Conservation (phyloP, 2,329 filamentous ascomycete species). For the Periglandula ipomoeae region DNA sequence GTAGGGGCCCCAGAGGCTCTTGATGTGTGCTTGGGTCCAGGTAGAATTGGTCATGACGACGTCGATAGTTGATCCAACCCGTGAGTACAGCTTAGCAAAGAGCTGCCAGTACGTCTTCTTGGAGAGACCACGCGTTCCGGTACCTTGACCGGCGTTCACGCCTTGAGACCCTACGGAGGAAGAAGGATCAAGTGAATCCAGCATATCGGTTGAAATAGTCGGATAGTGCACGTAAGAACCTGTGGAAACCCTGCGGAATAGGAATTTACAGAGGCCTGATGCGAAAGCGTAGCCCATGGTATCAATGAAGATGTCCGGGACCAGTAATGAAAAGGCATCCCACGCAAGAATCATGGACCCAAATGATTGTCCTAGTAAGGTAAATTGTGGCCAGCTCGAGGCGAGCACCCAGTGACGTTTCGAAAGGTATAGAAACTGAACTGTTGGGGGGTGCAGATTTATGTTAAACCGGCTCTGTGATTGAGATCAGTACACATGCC, state of each 20-base stretch:
- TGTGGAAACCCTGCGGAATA: conserved; percentile 75
- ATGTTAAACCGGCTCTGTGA: conserved; percentile 84
- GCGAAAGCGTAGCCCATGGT: conserved; percentile 98
- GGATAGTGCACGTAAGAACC: conserved; percentile 96
- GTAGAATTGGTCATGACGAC: conserved; percentile 96
- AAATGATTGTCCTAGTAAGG: conserved; percentile 84
- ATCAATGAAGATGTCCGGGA: conserved; percentile 90
- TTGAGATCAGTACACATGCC: conserved; percentile 6
- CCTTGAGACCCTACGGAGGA: conserved; percentile 53
- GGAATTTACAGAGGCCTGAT: conserved; percentile 68
- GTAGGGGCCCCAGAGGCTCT: conserved; percentile 64
- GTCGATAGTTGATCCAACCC: conserved; percentile 75
- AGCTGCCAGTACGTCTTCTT: conserved; percentile 82
- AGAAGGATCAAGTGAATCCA: conserved; percentile 64
- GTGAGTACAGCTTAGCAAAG: conserved; percentile 76
- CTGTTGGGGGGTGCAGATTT: conserved; percentile 67
- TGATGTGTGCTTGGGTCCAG: conserved; percentile 84
- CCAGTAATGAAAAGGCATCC: conserved; percentile 85
- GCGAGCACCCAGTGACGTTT: conserved; percentile 80
- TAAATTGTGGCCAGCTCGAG: conserved; percentile 85
- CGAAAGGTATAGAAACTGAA: conserved; percentile 84
- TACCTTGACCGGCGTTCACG: conserved; percentile 75
- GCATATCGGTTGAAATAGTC: conserved; percentile 97
- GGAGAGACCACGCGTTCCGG: conserved; percentile 56
- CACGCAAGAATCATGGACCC: conserved; percentile 82